A percentile compares a stretch with the other conserved stretches of the same genome.
Conservation (phyloP, 2,329 filamentous ascomycete genomes). For the Epichloe scottii region DNA sequence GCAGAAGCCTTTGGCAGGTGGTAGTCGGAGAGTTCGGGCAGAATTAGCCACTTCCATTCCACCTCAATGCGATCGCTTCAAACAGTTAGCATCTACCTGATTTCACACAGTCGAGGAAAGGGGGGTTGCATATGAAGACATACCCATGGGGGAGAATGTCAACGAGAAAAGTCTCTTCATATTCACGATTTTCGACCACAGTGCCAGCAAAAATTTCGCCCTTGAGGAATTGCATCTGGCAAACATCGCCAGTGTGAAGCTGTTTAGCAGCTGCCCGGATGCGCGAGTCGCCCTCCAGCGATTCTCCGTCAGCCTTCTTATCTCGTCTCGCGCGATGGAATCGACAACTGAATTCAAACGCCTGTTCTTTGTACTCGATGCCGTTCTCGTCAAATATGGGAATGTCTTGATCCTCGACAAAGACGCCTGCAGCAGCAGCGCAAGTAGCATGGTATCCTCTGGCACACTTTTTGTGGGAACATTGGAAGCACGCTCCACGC, state of each 20-base stretch:
- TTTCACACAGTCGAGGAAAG: too few relatives aligned
- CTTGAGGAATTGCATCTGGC: slow-evolving; percentile 74
- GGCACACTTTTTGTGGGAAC: slow-evolving; percentile 86
- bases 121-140: slow-evolving; percentile 20
- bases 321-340: slow-evolving; percentile 85
- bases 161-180: slow-evolving; percentile 65
- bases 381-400: slow-evolving; percentile 84
- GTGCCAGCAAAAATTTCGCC: slow-evolving; percentile 85
- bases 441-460: slow-evolving; percentile 92
- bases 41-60: slow-evolving; percentile 71
- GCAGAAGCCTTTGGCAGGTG: slow-evolving; percentile 62
- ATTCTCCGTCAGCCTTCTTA: slow-evolving; percentile 56
- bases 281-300: slow-evolving; percentile 56
- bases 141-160: slow-evolving; percentile 79
- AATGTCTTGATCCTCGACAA: slow-evolving; percentile 76
- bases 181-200: slow-evolving; percentile 68
- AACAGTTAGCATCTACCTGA: slow-evolving; percentile 24
- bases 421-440: slow-evolving; percentile 80
- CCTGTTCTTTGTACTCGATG: slow-evolving; percentile 82
- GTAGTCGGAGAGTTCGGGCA: slow-evolving; percentile 59
- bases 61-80: slow-evolving; percentile 60
- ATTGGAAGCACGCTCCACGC: slow-evolving; percentile 93
- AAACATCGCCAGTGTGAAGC: slow-evolving; percentile 60
- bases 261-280: slow-evolving; percentile 55
- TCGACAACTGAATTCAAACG: slow-evolving; percentile 86